Evolutionary conservation across 495 filamentous ascomycete species (phyloP).

Genomic region (Pyronema domesticum): DNA sequence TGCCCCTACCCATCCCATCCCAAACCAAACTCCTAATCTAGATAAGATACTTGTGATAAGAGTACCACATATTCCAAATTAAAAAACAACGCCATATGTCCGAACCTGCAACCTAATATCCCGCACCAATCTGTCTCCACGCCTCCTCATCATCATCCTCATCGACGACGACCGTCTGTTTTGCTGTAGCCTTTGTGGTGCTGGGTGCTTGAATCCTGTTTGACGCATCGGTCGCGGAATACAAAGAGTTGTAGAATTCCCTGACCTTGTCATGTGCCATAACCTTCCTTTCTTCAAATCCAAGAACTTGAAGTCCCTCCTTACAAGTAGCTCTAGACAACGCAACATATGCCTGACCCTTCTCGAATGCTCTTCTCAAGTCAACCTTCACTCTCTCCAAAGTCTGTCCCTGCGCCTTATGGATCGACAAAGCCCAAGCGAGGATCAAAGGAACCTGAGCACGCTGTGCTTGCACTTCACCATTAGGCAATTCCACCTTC

Average conservation of each 20-base stretch:
- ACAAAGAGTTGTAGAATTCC: slow-evolving; percentile 65
- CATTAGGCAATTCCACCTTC: slow-evolving; percentile 93
- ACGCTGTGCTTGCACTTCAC: slow-evolving; percentile 77
- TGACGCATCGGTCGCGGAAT: slow-evolving; percentile 32
- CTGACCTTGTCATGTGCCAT: slow-evolving; percentile 83
- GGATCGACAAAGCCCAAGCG: slow-evolving; percentile 91
- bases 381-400: slow-evolving; percentile 90
- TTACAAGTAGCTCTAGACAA: slow-evolving; percentile 72
- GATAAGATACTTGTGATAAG: too few species aligned
- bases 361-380: slow-evolving; percentile 80
- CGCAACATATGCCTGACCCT: slow-evolving; percentile 77
- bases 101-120: too few species aligned
- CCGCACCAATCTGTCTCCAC: too few species aligned
- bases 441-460: slow-evolving; percentile 70
- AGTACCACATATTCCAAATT: too few species aligned
- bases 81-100: too few species aligned
- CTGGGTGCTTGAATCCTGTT: background rate
- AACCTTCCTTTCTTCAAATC: slow-evolving; percentile 79
- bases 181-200: background rate
- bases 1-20: too few species aligned
- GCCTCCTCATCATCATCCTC: too few species aligned
- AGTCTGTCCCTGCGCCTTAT: slow-evolving; percentile 96
- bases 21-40: too few species aligned
- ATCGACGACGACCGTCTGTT: too few species aligned
- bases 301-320: slow-evolving; percentile 68